Evolutionary conservation across 805 yeast species (phyloP).

Genomic region (Tetrapisispora namnaoensis): DNA sequence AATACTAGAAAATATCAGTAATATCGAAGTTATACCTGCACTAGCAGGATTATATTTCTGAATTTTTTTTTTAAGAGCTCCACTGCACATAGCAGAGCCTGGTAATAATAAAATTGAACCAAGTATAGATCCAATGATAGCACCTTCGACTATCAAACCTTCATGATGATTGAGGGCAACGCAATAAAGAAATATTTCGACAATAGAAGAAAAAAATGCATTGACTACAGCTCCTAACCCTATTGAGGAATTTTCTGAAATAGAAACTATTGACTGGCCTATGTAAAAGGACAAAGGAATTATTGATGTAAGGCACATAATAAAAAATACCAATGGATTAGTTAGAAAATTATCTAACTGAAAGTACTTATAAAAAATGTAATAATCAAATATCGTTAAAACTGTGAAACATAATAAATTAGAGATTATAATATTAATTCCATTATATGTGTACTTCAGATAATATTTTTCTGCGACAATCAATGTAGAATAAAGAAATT

Average conservation of each 20-base stretch:
- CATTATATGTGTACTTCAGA: constrained; percentile 91
- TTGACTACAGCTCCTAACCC: constrained; percentile 97
- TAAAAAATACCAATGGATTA: constrained; percentile 55
- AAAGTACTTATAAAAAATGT: constrained; percentile 44
- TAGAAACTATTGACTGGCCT: constrained; percentile 97
- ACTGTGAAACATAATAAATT: constrained; percentile 70
- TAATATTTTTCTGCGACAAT: constrained; percentile 66
- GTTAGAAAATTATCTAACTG: constrained; percentile 31
- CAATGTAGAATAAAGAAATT: constrained; percentile 42
- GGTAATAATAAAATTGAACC: constrained; percentile 90
- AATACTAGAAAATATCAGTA: constrained; percentile 81
- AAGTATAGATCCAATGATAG: constrained; percentile 84
- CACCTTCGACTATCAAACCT: constrained; percentile 88
- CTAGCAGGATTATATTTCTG: constrained; percentile 92
- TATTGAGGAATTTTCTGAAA: constrained; percentile 96
- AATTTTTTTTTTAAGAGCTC: constrained; percentile 84
- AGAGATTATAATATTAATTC: constrained; percentile 86
- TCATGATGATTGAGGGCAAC: constrained; percentile 81
- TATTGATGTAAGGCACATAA: constrained; percentile 69
- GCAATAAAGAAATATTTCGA: constrained; percentile 84
- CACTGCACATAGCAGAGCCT: constrained; percentile 95
- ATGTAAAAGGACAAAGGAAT: constrained; percentile 93
- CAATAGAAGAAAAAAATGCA: constrained; percentile 93
- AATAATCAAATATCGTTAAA: constrained; percentile 74
- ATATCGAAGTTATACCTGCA: constrained; percentile 94